Evolutionary conservation across 2,329 filamentous ascomycete species (phyloP).

Genomic region (Escovopsis weberi): DNA sequence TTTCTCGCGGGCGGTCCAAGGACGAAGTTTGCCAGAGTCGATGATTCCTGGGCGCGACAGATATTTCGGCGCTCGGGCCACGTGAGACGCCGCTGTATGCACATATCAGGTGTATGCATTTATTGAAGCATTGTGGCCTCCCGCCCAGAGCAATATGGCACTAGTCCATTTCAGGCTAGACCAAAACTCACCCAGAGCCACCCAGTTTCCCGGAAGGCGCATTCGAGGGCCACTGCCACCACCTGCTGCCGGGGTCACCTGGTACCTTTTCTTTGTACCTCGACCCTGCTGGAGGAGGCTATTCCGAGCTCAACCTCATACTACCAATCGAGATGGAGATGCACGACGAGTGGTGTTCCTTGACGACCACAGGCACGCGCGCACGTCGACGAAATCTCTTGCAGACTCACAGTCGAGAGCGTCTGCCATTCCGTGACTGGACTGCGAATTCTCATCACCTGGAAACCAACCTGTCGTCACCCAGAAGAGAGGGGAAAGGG

Average conservation of each 20-base stretch:
- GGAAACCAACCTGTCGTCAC: background rate
- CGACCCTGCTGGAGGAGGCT: background rate
- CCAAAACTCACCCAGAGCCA: too few species aligned
- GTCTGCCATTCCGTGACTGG: background rate
- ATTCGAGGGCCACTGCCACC: too few species aligned
- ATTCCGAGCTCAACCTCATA: background rate
- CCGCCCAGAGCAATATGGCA: background rate
- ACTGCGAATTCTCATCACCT: background rate
- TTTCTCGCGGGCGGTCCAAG: background rate
- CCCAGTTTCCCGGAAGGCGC: too few species aligned
- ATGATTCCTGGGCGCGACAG: background rate
- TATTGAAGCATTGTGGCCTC: background rate
- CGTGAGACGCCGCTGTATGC: conserved; percentile 3
- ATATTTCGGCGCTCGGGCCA: conserved; percentile 13
- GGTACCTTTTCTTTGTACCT: too few species aligned
- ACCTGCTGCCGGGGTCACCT: too few species aligned
- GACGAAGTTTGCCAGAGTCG: background rate
- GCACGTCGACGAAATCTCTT: too few species aligned
- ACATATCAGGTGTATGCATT: conserved; percentile 1
- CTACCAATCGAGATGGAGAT: too few species aligned
- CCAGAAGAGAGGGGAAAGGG: too few species aligned
- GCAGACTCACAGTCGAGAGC: too few species aligned
- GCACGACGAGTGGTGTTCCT: too few species aligned
- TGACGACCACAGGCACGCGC: too few species aligned
- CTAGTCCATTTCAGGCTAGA: too few species aligned